Percentiles rank a stretch among this genome's conserved stretches.
Evolutionary conservation across 2,329 filamentous ascomycete species (phyloP).

Genomic region (Alternaria panax): DNA sequence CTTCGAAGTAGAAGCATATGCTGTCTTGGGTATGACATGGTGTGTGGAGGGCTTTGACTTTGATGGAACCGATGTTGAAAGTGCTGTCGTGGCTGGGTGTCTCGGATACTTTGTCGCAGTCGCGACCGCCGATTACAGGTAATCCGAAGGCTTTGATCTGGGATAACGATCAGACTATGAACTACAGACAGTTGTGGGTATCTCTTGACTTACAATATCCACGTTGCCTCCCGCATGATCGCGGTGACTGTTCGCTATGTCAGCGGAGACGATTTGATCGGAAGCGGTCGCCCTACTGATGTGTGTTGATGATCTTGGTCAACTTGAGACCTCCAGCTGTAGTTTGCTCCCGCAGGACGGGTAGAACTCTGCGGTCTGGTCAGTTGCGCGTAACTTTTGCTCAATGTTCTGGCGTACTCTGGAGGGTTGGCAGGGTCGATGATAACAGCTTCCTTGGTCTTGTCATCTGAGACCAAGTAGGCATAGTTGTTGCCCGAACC

Average conservation of each 20-base stretch:
- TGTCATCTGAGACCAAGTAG: constrained; percentile 65
- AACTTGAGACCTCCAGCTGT: constrained; percentile 78
- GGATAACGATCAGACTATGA: neutral
- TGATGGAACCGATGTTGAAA: constrained; percentile 84
- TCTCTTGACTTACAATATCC: constrained; percentile 68
- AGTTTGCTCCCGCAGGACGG: constrained; percentile 75
- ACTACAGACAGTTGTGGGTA: neutral
- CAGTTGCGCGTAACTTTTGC: neutral
- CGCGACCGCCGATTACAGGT: constrained; percentile 84
- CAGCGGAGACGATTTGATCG: neutral
- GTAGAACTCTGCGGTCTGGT: constrained; percentile 60
- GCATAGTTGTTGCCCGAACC: constrained; percentile 84
- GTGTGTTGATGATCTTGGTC: constrained; percentile 91
- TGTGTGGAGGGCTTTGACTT: constrained; percentile 87
- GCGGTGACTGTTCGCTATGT: constrained; percentile 71
- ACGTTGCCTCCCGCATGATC: constrained; percentile 94
- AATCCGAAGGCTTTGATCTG: constrained; percentile 69
- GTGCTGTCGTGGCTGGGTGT: constrained; percentile 77
- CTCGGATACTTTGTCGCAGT: constrained; percentile 80
- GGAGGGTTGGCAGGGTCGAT: constrained; percentile 81
- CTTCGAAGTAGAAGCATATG: constrained; percentile 92
- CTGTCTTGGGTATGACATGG: constrained; percentile 98
- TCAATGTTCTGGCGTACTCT: constrained; percentile 64
- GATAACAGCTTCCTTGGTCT: constrained; percentile 63
- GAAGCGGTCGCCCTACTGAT: constrained; percentile 72